Percentiles rank a stretch among this genome's conserved stretches.
Conservation (phyloP, 371 early-diverging fungal species). For the Capillidium heterosporum region DNA sequence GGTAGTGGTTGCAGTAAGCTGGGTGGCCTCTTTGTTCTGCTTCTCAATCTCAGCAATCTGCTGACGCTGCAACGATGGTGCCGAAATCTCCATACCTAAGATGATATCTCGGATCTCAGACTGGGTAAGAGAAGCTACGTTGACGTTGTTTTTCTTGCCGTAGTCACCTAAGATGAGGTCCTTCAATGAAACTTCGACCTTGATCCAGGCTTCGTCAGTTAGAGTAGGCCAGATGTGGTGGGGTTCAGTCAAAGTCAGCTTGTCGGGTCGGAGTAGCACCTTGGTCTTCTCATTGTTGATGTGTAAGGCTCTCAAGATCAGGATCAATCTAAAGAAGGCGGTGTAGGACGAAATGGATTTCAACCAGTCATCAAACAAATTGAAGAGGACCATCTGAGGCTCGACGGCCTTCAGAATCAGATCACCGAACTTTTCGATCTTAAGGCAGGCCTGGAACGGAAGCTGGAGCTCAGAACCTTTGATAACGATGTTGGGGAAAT, state of each 20-base stretch:
- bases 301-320: constrained; percentile 91
- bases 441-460: constrained; percentile 93
- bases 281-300: constrained; percentile 92
- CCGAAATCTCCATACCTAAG: constrained; percentile 96
- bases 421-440: constrained; percentile 96
- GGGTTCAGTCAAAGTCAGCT: constrained; percentile 78
- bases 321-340: constrained; percentile 88
- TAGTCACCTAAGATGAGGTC: constrained; percentile 96
- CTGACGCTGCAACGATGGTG: constrained; percentile 92
- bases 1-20: constrained; percentile 89
- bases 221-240: constrained; percentile 96
- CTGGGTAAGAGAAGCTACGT: constrained; percentile 86
- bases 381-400: constrained; percentile 85
- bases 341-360: constrained; percentile 88
- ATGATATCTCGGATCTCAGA: constrained; percentile 98
- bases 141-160: constrained; percentile 97
- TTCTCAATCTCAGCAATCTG: constrained; percentile 94
- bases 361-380: constrained; percentile 92
- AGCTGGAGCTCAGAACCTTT: constrained; percentile 91
- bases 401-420: constrained; percentile 92
- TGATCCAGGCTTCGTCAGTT: constrained; percentile 95
- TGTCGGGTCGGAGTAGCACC: constrained; percentile 86
- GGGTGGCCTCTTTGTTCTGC: constrained; percentile 79
- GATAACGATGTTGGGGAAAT: constrained; percentile 97
- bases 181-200: constrained; percentile 89